Evolutionary conservation across 495 filamentous ascomycete species (phyloP), one percentile per base, ranked within the genome.

Genomic region (Talaromyces ruber): DNA sequence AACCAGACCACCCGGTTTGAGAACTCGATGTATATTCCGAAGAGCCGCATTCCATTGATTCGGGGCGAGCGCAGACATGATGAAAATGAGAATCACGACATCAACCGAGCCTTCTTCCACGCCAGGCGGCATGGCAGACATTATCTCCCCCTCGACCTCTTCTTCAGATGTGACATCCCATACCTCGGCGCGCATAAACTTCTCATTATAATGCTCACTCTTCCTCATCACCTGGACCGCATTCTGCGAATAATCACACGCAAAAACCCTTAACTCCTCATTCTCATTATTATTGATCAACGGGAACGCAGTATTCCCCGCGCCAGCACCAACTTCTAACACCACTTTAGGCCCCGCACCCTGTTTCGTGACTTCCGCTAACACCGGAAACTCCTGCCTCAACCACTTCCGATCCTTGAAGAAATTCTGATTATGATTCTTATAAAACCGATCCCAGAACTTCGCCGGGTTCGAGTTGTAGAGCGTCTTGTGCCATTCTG

Each of bases 381-480:
- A 77, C 2, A 97, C 77, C 0, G 94, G 94, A 63, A 98, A 98
- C 72, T 98, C 94, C 72, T 97, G 92, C 47, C 84, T 85, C 37
- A 98, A 75, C 94, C 94, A 98, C 71, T 97, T 97, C 55, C 94
- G 86, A 67, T 98, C 87, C 75, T 98, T 98, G 86, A 98, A 98
- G 78, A 98, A 98, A 71, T 97, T 97, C 59, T 84, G 81, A 6
- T 87, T 89, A 75, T 98, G 97, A 74, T 96, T 93, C 71, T 88
- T 88, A 77, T 98, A 98, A 77, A 98, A 98, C 47, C 86, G 78
- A 67, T 98, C 91, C 93, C 93, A 98, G 89, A 91, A 97, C 72
- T 90, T 96, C 9, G 87, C 91, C 4, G 94, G 94, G 62, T 94
- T 84, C 29, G 76, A 74, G 72, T 97, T 97, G 83, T 97, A 96